These are phyloP conservation scores for Clausena lansium DNA, from an alignment of 345 rosid species.

Conservation along the genomic window DNA sequence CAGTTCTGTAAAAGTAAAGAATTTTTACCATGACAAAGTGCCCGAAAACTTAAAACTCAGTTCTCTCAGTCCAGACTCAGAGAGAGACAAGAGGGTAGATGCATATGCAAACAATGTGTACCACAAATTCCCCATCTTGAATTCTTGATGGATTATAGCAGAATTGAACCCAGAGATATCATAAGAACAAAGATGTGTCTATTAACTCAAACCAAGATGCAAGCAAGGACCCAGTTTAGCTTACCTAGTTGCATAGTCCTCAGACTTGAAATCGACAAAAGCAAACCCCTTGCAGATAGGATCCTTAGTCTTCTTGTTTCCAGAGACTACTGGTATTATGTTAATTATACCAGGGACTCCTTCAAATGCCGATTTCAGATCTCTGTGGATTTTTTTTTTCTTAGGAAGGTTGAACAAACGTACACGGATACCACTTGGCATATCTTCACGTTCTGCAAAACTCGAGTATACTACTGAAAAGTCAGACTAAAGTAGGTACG, in stretches of 20 bases:
- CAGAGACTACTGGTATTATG: constrained; percentile 72
- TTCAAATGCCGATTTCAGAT: constrained; percentile 66
- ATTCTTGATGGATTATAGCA: neutral
- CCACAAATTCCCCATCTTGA: neutral
- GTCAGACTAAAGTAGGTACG: constrained; percentile 16
- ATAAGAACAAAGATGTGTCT: neutral
- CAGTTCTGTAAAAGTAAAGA: neutral
- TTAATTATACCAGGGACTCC: constrained; percentile 56
- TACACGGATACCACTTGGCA: constrained; percentile 53
- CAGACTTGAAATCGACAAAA: constrained; percentile 63
- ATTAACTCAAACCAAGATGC: neutral
- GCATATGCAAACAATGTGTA: neutral
- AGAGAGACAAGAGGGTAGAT: neutral
- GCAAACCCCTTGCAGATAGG: constrained; percentile 85
- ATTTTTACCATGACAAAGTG: neutral
- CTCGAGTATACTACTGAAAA: constrained; percentile 11
- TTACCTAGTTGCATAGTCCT: constrained; percentile 70
- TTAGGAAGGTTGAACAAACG: constrained; percentile 70
- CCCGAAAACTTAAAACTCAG: neutral
- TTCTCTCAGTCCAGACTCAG: neutral
- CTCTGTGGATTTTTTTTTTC: constrained; percentile 88
- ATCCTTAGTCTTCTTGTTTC: constrained; percentile 84
- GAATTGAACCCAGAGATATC: neutral
- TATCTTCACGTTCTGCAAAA: constrained; percentile 41
- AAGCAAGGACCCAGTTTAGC: neutral